Base-by-base conservation (phyloP, 305 asterid genomes). In the Fraxinus sp. region DNA sequence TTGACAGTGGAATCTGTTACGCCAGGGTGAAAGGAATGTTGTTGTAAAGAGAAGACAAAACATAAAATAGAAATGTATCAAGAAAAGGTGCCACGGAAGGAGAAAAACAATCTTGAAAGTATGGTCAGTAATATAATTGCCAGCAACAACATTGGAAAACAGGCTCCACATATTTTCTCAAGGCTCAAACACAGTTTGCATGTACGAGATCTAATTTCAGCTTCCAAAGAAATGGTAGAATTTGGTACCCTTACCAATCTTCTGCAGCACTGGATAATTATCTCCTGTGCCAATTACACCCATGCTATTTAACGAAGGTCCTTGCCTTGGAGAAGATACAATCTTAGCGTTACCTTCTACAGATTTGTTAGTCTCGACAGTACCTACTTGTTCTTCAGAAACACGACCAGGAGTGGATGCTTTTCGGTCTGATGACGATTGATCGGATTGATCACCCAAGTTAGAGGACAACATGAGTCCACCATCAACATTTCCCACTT, bases 1-100 rank as follows among this genome's bases (percentile, higher is more conserved):
- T 85, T 87, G 71, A 57, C 39, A 49, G 71, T 52, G 77, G 80
- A 81, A 83, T 78, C 91, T 83, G 85, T 89, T 80, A 82, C 83
- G 80, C 44, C 79, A 73, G 7, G 64, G 32, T 16, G 13, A 52
- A 52, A 16, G 30, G 36, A 26, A 77, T 30, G 78, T 35, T 71
- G 39, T 26, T 74, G 49, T 36, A 52, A 16, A 77, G 44, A 82
- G 39, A 68, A 70, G 20, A 68, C 20, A 30, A 49, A 78, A 52
- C 20, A 79, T 5, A 39, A 71, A 32, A 30, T 66, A 11, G 35
- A 30, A 32, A 13, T 30, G 20, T 14, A 32, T 30, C 41, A 71
- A 64, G 73, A 59, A 59, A 59, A 59, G 28, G 13, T 59, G 70
- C 24, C 71, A 20, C 5, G 30, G 71, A 9, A 57, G 68, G 28